Base-by-base conservation (phyloP, 805 yeast genomes). In the Lipomyces orientalis region DNA sequence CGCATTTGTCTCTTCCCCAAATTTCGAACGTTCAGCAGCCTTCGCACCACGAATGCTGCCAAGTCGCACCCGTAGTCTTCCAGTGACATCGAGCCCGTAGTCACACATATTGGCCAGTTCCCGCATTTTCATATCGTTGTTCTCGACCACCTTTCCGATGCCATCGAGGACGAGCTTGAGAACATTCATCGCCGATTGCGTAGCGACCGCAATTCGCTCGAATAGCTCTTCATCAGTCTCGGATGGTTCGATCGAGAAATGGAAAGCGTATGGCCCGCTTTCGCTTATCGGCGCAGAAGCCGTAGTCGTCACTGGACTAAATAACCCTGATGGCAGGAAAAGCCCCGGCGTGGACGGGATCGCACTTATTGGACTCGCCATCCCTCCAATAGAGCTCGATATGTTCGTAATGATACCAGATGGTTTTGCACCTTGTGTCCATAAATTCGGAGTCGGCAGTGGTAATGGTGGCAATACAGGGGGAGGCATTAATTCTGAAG, bases 1-100 rank as follows among this genome's bases (percentile, higher is more conserved):
- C 59, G 87, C 79, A 76, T 91, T 93, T 43, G 91, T 89, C 71
- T 90, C 93, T 71, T 94, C 98, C 87, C 95, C 93, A 63, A 94
- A 87, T 71, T 83, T 82, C 66, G 85, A 83, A 69, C 90, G 87
- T 46, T 88, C 89, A 3, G 76, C 74, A 5, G 84, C 71, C 3
- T 80, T 83, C 7, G 85, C 81, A 54, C 83, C 86, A 43, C 87
- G 77, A 39, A 87, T 82, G 1, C 84, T 79, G 12, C 81, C 79
- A 61, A 93, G 80, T 62, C 87, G 84, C 14, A 80, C 80, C 66
- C 85, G 85, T 60, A 91, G 82, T 66, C 88, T 80, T 70, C 88
- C 87, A 9, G 97, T 90, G 54, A 90, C 85, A n/a, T 91, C 97
- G 85, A 90, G 88, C 0, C 97, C 90, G 22, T 87, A 81, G 64